Conservation (phyloP, 2,329 filamentous ascomycete species). For the Reticulascus tulasneorum region DNA sequence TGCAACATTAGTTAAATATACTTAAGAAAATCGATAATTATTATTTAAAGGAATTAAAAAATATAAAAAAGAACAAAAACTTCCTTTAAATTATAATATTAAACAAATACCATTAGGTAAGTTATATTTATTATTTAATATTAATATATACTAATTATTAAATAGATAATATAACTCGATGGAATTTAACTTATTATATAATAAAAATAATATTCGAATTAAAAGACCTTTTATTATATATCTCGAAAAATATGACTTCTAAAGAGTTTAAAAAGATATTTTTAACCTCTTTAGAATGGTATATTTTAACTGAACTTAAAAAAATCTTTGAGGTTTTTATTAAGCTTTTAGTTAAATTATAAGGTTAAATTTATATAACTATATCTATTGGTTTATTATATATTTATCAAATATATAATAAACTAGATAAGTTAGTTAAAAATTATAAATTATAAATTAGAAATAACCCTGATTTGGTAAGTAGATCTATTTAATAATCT, state of each 20-base stretch:
- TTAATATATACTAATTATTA: conserved; percentile 4
- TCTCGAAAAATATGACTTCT: background rate
- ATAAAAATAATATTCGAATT: background rate
- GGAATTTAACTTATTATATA: conserved; percentile 1
- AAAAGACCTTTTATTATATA: background rate
- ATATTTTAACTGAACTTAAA: background rate
- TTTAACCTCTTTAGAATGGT: too few species aligned
- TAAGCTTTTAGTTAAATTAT: background rate
- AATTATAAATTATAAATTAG: background rate
- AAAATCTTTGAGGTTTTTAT: background rate
- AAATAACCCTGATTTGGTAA: background rate
- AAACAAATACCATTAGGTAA: background rate
- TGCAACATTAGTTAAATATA: background rate
- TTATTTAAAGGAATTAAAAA: too few species aligned
- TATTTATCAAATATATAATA: conserved; percentile 2
- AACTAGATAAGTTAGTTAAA: background rate
- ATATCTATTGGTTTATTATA: background rate
- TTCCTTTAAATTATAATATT: background rate
- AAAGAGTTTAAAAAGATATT: background rate
- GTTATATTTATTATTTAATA: background rate
- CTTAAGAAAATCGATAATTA: background rate
- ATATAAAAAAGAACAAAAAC: too few species aligned
- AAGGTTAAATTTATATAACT: background rate
- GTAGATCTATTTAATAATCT: background rate
- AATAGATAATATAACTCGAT: background rate